Percentiles rank a stretch among this genome's conserved stretches.
Evolutionary conservation across 83 land plant genomes (phyloP).

Genomic region (Diphasiastrum complanatum): DNA sequence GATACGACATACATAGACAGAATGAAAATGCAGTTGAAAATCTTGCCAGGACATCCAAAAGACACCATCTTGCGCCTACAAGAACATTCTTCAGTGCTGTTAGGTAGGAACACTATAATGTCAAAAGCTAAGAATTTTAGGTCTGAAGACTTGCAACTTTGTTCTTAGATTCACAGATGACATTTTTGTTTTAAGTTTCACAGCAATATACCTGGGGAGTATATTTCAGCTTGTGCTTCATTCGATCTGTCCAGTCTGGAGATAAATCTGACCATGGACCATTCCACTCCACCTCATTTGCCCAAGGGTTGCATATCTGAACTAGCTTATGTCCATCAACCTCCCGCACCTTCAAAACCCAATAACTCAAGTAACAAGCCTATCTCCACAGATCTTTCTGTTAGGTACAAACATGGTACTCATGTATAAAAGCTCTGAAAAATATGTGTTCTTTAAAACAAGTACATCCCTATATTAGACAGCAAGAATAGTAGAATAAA

Average conservation of each 20-base stretch:
- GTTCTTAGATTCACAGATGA: neutral
- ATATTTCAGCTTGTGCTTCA: slow-evolving; percentile 97
- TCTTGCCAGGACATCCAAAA: slow-evolving; percentile 99
- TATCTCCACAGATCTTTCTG: too few species aligned
- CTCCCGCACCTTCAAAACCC: slow-evolving; percentile 64
- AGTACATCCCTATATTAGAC: too few species aligned
- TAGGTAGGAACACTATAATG: neutral
- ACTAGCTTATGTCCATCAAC: slow-evolving; percentile 98
- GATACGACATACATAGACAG: slow-evolving; percentile 92
- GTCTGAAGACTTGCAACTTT: neutral
- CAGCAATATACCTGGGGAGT: slow-evolving; percentile 71
- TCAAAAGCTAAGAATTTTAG: neutral
- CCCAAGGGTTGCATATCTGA: slow-evolving; percentile 99
- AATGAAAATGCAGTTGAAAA: slow-evolving; percentile 92
- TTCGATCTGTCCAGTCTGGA: slow-evolving; percentile 95
- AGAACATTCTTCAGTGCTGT: neutral
- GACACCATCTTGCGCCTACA: slow-evolving; percentile 94
- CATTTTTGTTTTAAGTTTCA: too few species aligned
- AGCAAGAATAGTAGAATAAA: too few species aligned
- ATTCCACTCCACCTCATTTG: slow-evolving; percentile 99
- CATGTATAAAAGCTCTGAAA: too few species aligned
- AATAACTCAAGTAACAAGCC: neutral
- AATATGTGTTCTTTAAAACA: too few species aligned
- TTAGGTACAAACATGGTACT: too few species aligned
- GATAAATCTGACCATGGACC: slow-evolving; percentile 99